Percentiles rank a stretch among this genome's conserved stretches.
These are phyloP conservation scores for Chaetomium sp. DNA, from an alignment of 2,329 filamentous ascomycete genomes.

Conservation along the genomic window DNA sequence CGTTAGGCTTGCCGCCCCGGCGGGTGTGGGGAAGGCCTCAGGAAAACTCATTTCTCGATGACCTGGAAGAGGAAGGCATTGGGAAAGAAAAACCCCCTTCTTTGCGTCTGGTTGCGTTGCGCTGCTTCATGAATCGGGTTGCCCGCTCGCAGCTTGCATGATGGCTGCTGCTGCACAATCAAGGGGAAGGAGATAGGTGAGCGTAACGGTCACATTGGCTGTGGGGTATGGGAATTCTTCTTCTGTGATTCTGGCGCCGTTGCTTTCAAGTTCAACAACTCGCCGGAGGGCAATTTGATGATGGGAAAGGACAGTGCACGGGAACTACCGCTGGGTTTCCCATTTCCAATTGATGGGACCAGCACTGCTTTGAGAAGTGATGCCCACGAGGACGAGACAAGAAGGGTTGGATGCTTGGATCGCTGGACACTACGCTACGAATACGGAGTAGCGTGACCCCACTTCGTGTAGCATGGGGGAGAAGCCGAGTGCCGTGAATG, in stretches of 20 bases:
- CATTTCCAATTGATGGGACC: neutral
- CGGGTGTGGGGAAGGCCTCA: neutral
- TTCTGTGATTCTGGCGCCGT: constrained; percentile 5
- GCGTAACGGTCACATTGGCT: neutral
- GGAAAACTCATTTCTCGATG: too few species aligned
- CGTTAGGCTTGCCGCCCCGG: constrained; percentile 14
- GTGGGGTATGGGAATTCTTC: neutral
- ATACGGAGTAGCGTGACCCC: neutral
- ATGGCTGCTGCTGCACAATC: neutral
- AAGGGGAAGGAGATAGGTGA: neutral
- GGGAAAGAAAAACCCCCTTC: too few species aligned
- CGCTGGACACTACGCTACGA: neutral
- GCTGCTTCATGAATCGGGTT: too few species aligned
- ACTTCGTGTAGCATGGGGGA: neutral
- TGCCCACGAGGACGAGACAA: constrained; percentile 4
- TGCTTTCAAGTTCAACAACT: neutral
- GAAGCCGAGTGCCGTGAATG: constrained; percentile 3
- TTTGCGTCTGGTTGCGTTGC: too few species aligned
- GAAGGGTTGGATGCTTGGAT: neutral
- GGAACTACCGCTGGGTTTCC: neutral
- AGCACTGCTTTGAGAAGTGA: neutral
- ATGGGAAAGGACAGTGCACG: neutral
- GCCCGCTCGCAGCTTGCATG: too few species aligned
- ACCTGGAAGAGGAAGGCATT: too few species aligned
- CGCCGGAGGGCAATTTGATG: too few species aligned